Evolutionary conservation across 345 rosid species (phyloP), one percentile per base, ranked within the genome.

Genomic region (Rubroshorea leprosula): DNA sequence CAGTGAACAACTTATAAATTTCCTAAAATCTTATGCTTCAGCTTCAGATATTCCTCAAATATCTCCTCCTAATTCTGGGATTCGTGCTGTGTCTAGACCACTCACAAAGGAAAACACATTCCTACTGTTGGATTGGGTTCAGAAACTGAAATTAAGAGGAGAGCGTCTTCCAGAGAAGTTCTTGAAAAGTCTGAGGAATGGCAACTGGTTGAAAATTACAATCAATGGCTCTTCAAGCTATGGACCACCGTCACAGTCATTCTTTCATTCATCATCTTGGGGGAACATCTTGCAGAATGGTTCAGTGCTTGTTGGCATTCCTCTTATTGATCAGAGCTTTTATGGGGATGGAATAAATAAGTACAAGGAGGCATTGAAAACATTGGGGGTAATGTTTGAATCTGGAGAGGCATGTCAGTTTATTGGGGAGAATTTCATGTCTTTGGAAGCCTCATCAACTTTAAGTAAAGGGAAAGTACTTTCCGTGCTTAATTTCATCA

Each of bases 101-200:
- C 94, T 89, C 39, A 74, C 68, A 14, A 74, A 72, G 65, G 23
- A 69, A 46, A 85, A 83, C 49, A 80, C 75, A 24, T 62, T 83
- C 64, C 55, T 83, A 62, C 64, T 89, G n/a, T 61, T 88, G 76
- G 68, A 74, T 29, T 88, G 96, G 96, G 69, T 83, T 5, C 67
- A 11, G 1, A 0, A 48, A 4, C 29, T 80, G 44, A 70, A 20
- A 12, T 5, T 5, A 6, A 25, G 2, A 4, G 22, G 74, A 55
- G 0, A 0, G 24, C 0, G 0, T 38, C 74, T 88, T 67, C 82
- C 81, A 10, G 14, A 47, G 19, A 73, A 39, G 68, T 85, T 88
- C 66, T 17, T 81, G 67, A 39, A 63, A 1, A 70, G 84, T 63
- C 71, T 85, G 53, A 78, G 39, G 70, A 31, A 58, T n/a, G 90